Percentiles rank a stretch among this genome's conserved stretches.
These are phyloP conservation scores for Linanthus parryae DNA, from an alignment of 148 eudicot species.

Conservation along the genomic window DNA sequence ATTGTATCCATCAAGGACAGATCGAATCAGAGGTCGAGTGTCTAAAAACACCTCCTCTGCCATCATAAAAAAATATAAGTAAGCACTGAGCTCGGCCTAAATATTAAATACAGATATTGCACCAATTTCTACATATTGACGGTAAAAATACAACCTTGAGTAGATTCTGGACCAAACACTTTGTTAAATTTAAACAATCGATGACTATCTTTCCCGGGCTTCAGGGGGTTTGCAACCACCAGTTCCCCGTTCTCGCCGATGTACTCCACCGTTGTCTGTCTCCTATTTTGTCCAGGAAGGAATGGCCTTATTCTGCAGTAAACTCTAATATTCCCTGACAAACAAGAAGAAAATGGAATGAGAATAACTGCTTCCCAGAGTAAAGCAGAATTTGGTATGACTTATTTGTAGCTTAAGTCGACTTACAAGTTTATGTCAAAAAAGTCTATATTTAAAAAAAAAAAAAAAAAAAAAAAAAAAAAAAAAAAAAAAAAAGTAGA, in stretches of 20 bases:
- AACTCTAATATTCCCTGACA: constrained; percentile 84
- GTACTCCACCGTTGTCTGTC: constrained; percentile 69
- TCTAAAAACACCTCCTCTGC: constrained; percentile 87
- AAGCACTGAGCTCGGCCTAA: not conserved
- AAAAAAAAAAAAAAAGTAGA: no score
- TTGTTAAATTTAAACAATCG: constrained; percentile 80
- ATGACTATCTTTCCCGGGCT: constrained; percentile 74
- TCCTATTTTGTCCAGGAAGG: constrained; percentile 68
- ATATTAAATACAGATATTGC: not conserved
- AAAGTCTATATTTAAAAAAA: no score
- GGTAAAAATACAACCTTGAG: constrained; percentile 52
- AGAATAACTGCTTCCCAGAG: no score
- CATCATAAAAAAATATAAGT: not conserved
- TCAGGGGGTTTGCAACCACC: constrained; percentile 62
- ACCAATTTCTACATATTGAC: not conserved
- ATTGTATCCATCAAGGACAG: constrained; percentile 88
- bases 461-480: no score
- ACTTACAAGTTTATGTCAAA: no score
- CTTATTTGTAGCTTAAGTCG: no score
- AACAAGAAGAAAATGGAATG: constrained; percentile 5
- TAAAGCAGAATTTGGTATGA: no score
- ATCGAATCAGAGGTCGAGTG: constrained; percentile 77
- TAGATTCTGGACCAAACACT: constrained; percentile 71
- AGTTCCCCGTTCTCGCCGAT: constrained; percentile 91
- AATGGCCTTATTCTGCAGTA: constrained; percentile 90